These are phyloP conservation scores for Aspergillus latus DNA, from an alignment of 2,329 filamentous ascomycete genomes.

Conservation along the genomic window DNA sequence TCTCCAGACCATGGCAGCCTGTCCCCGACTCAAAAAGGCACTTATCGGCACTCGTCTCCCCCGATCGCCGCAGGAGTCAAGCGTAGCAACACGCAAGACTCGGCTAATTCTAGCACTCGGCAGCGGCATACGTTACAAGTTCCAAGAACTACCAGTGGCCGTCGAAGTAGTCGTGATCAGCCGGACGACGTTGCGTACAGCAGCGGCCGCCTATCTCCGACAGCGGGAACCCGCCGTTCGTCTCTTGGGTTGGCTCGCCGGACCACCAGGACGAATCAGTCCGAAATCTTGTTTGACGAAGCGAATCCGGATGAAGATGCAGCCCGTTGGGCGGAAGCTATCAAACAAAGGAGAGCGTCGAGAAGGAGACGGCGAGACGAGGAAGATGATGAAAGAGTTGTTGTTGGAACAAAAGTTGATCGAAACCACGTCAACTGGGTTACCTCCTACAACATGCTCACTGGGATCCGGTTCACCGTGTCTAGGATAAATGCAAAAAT, in stretches of 20 bases:
- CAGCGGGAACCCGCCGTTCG: conserved; percentile 65
- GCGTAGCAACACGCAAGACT: conserved; percentile 53
- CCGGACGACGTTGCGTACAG: conserved; percentile 61
- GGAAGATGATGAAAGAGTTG: conserved; percentile 83
- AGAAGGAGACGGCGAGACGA: conserved; percentile 82
- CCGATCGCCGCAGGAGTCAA: conserved; percentile 59
- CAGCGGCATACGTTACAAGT: conserved; percentile 89
- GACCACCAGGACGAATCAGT: conserved; percentile 80
- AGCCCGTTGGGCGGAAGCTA: conserved; percentile 85
- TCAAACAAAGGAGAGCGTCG: conserved; percentile 85
- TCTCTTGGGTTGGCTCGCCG: conserved; percentile 82
- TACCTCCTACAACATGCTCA: conserved; percentile 99
- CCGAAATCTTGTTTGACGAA: conserved; percentile 81
- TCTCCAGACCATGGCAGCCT: conserved; percentile 34
- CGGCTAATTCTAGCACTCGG: conserved; percentile 61
- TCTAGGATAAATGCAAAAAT: conserved; percentile 96
- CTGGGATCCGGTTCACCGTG: conserved; percentile 94
- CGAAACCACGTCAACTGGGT: conserved; percentile 97
- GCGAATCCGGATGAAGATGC: conserved; percentile 85
- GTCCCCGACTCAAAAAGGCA: conserved; percentile 27
- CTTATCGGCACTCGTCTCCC: conserved; percentile 43
- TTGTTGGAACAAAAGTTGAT: conserved; percentile 96
- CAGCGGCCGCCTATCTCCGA: conserved; percentile 80
- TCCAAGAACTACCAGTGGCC: conserved; percentile 65
- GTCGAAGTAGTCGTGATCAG: conserved; percentile 66